Evolutionary conservation across 2,329 filamentous ascomycete genomes (phyloP).

Genomic region (Byssothecium circinans): DNA sequence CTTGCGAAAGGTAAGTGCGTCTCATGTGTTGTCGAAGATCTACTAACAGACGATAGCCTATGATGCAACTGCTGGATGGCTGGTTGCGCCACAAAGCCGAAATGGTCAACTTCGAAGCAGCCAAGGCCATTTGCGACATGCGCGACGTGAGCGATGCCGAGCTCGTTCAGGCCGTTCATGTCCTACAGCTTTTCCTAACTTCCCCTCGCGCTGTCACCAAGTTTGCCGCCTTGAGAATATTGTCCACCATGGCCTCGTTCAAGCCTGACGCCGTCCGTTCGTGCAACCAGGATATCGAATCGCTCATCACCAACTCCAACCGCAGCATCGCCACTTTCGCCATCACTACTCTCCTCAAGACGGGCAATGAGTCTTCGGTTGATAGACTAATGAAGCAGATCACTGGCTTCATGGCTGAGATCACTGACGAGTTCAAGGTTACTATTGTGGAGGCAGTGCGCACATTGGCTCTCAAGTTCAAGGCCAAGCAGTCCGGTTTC

Average conservation of each 20-base stretch:
- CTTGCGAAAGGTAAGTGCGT: constrained; percentile 62
- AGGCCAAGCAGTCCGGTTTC: constrained; percentile 97
- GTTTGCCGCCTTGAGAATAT: constrained; percentile 93
- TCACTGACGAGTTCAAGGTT: constrained; percentile 99
- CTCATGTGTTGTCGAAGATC: no score
- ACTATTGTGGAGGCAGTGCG: constrained; percentile 99
- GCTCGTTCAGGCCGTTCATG: constrained; percentile 88
- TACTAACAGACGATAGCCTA: constrained; percentile 57
- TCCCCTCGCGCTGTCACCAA: constrained; percentile 95
- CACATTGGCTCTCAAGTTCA: constrained; percentile 95
- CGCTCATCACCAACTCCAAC: constrained; percentile 94
- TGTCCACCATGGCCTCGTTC: constrained; percentile 95
- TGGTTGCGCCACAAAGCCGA: constrained; percentile 99
- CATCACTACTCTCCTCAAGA: constrained; percentile 97
- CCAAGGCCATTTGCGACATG: constrained; percentile 96
- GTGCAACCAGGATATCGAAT: constrained; percentile 97
- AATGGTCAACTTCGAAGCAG: constrained; percentile 90
- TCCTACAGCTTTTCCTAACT: constrained; percentile 93
- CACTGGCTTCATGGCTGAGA: constrained; percentile 96
- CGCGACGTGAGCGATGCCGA: constrained; percentile 90
- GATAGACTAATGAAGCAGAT: constrained; percentile 99
- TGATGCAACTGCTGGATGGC: constrained; percentile 95
- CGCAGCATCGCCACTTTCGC: constrained; percentile 97
- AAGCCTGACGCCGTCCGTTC: constrained; percentile 89
- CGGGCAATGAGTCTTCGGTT: constrained; percentile 94